phyloP scores from a whole-genome alignment of 768 basidiomycete species.

The Mycena haematopus region DNA sequence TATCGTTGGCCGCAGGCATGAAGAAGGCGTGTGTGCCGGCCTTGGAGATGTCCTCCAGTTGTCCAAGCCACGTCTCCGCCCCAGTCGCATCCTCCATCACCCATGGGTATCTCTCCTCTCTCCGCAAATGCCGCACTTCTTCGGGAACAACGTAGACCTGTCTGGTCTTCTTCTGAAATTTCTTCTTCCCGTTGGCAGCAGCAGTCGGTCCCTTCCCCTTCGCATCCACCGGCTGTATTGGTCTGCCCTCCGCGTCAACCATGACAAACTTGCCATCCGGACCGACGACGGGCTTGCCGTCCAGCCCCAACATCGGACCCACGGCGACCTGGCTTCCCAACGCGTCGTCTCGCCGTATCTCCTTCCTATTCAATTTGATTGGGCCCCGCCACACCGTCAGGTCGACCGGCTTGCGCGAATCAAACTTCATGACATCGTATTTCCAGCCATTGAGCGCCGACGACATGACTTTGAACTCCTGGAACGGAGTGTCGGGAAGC shows the following conservation, averaged over 20 bases:
- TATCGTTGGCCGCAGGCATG: constrained; percentile 80
- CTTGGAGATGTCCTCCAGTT: constrained; percentile 79
- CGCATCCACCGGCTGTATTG: constrained; percentile 55
- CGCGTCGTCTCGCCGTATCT: constrained; percentile 61
- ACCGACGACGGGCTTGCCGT: constrained; percentile 86
- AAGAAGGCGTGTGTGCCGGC: constrained; percentile 80
- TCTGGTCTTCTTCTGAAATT: constrained; percentile 83
- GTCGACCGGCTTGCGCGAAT: constrained; percentile 75
- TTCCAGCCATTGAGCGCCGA: constrained; percentile 86
- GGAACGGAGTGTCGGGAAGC: constrained; percentile 71
- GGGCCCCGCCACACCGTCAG: constrained; percentile 72
- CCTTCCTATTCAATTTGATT: constrained; percentile 89
- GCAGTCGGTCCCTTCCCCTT: constrained; percentile 50
- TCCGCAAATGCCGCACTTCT: constrained; percentile 75
- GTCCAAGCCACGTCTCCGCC: constrained; percentile 79
- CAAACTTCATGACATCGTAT: constrained; percentile 93
- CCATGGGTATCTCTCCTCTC: constrained; percentile 92
- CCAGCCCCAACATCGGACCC: constrained; percentile 77
- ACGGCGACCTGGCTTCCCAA: constrained; percentile 57
- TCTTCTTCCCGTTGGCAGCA: constrained; percentile 62
- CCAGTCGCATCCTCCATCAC: constrained; percentile 83
- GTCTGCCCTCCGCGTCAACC: constrained; percentile 80
- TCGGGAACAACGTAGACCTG: constrained; percentile 85
- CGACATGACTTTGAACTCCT: constrained; percentile 81
- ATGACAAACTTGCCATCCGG: constrained; percentile 78